These are phyloP conservation scores for Xylaria sp. DNA, from an alignment of 2,329 filamentous ascomycete genomes.

Conservation along the genomic window DNA sequence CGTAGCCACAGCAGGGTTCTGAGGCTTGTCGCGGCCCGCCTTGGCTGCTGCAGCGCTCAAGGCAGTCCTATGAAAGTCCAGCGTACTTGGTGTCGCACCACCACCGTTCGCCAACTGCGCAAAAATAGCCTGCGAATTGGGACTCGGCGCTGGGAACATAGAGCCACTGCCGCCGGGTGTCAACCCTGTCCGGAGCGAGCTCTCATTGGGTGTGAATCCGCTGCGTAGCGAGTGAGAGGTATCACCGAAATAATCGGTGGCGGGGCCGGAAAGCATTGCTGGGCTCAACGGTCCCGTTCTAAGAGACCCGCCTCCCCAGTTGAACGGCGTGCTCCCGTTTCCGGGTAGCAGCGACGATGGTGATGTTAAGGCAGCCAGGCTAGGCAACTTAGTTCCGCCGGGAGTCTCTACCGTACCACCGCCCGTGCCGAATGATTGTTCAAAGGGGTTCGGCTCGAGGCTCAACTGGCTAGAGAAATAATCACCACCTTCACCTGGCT, in stretches of 20 bases:
- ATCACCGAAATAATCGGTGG: constrained; percentile 88
- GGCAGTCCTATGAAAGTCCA: constrained; percentile 95
- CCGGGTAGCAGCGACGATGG: constrained; percentile 84
- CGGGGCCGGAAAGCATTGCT: constrained; percentile 92
- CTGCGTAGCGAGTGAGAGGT: constrained; percentile 77
- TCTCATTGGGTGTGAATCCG: constrained; percentile 96
- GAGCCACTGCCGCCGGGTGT: constrained; percentile 95
- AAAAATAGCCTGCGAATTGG: constrained; percentile 85
- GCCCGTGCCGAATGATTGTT: constrained; percentile 84
- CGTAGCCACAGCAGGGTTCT: constrained; percentile 52
- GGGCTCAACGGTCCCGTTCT: constrained; percentile 94
- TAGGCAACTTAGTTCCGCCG: constrained; percentile 83
- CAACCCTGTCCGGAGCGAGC: constrained; percentile 87
- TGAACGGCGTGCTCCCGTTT: constrained; percentile 76
- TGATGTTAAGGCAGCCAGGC: constrained; percentile 90
- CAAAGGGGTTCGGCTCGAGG: constrained; percentile 95
- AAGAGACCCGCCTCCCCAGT: constrained; percentile 85
- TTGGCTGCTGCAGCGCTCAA: constrained; percentile 81
- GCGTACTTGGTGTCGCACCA: constrained; percentile 86
- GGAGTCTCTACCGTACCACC: constrained; percentile 79
- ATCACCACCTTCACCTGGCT: constrained; percentile 67
- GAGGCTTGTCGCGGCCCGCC: constrained; percentile 57
- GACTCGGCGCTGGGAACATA: constrained; percentile 94
- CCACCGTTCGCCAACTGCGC: constrained; percentile 78
- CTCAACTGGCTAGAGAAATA: constrained; percentile 76